These are phyloP conservation scores for Auriculariales sp. DNA, from an alignment of 768 basidiomycete genomes.

Conservation along the genomic window DNA sequence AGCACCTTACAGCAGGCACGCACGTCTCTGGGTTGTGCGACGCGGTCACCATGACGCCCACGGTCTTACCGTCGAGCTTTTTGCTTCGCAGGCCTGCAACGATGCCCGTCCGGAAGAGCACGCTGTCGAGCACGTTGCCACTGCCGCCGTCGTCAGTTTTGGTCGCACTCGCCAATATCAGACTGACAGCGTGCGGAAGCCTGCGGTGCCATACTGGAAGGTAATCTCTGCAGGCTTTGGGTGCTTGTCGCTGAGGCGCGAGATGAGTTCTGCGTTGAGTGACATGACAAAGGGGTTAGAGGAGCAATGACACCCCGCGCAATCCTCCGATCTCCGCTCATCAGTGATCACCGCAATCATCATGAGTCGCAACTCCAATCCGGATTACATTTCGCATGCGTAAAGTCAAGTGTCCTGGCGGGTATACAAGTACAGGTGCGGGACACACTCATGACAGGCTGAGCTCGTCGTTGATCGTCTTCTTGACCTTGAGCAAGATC, in stretches of 20 bases:
- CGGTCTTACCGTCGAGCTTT: constrained; percentile 75
- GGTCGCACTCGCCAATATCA: constrained; percentile 6
- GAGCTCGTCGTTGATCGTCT: constrained; percentile 48
- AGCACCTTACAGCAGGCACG: constrained; percentile 11
- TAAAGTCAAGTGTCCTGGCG: no score
- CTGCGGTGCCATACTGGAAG: constrained; percentile 88
- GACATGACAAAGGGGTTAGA: no score
- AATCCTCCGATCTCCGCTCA: no score
- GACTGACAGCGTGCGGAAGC: constrained; percentile 80
- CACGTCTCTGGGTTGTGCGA: constrained; percentile 99
- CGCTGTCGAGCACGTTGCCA: constrained; percentile 62
- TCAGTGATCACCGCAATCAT: no score
- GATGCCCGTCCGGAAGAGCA: constrained; percentile 87
- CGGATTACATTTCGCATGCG: background rate
- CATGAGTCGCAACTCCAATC: no score
- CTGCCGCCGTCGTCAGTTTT: constrained; percentile 22
- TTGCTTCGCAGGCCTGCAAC: constrained; percentile 85
- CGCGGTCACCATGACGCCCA: constrained; percentile 98
- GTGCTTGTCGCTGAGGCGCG: constrained; percentile 39
- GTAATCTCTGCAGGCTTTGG: constrained; percentile 54
- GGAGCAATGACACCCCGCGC: no score
- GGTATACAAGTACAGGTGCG: no score
- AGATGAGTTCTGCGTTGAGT: constrained; percentile 26
- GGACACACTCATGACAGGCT: constrained; percentile 13
- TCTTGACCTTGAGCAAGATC: constrained; percentile 84